A percentile compares a stretch with the other conserved stretches of the same genome.
These are phyloP conservation scores for Cystobasidium sp. DNA, from an alignment of 1,284 basidiomycete genomes.

Conservation along the genomic window DNA sequence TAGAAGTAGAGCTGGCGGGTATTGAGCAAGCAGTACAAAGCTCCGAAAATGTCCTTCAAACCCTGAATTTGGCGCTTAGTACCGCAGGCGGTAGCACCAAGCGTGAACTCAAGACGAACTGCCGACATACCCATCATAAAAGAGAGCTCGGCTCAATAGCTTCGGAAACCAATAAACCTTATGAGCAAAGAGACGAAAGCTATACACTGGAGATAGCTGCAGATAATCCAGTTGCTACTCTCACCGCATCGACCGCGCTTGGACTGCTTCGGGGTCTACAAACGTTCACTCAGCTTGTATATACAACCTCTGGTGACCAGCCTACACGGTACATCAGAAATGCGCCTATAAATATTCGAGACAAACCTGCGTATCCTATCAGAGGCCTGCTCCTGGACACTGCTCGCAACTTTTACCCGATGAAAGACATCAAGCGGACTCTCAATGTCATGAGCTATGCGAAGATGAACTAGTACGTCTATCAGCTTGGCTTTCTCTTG, in stretches of 20 bases:
- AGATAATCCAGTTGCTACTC: slow-evolving; percentile 53
- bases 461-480: slow-evolving; percentile 64
- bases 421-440: slow-evolving; percentile 64
- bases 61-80: background rate
- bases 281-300: slow-evolving; percentile 75
- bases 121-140: background rate
- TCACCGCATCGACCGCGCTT: slow-evolving; percentile 73
- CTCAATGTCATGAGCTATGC: slow-evolving; percentile 84
- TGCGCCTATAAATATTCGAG: slow-evolving; percentile 57
- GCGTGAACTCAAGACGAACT: too few relatives aligned
- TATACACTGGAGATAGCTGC: slow-evolving; percentile 63
- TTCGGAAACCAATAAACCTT: slow-evolving; percentile 64
- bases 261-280: slow-evolving; percentile 79
- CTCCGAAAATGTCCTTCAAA: background rate
- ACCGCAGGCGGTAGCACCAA: background rate
- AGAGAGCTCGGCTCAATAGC: slow-evolving; percentile 42
- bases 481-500: slow-evolving; percentile 45
- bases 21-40: background rate
- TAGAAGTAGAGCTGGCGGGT: background rate
- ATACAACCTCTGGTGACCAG: slow-evolving; percentile 48
- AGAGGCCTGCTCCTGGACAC: slow-evolving; percentile 83
- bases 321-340: slow-evolving; percentile 64
- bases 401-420: slow-evolving; percentile 65
- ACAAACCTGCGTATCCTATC: slow-evolving; percentile 59
- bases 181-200: slow-evolving; percentile 67